Base-by-base conservation (phyloP, 768 basidiomycete species). In the Boletus vinaceobasis region DNA sequence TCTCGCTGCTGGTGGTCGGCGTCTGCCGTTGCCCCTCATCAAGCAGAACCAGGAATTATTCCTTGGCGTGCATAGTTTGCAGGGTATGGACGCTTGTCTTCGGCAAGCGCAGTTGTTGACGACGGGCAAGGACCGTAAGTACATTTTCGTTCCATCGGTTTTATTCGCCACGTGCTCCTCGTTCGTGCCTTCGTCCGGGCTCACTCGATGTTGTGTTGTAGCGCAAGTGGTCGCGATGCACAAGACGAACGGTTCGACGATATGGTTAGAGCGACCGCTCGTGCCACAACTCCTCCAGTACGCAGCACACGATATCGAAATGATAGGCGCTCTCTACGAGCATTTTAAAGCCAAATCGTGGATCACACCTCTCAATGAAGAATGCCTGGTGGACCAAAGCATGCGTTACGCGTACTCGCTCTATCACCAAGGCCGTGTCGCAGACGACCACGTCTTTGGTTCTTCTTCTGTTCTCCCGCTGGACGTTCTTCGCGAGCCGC, bases 241-340 rank as follows among this genome's bases (percentile, higher is more conserved):
- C 65, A 66, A 67, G 53, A 48, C 61, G 2, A 56, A 62, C 11
- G 66, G 68, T 0, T 67, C 64, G 27, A 55, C 38, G 1, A 53
- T 68, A 33, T 78, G 77, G 77, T 33, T 73, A 4, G 39, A 26
- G 1, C 70, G 77, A 7, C 77, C 77, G 1, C 68, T 79, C 37
- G n/a, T 63, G 6, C 38, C 66, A 1, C 62, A 66, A 14, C 68
- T 78, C 31, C 65, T 77, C 26, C 62, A 65, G 17, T 78, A 78
- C 35, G 76, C 77, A 3, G 74, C 76, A 6, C 71, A 73, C 55
- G 77, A 79, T 61, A 72, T 77, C 44, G 65, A 68, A 31, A 66
- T 76, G 54, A 73, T 79, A 50, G 66, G 61, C 11, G 55, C 63
- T 2, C 66, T 78, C 23, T 73, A 74, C 60, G 60, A 65, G 6